A percentile compares a stretch with the other conserved stretches of the same genome.
phyloP scores from a whole-genome alignment of 768 basidiomycete species.

The Calvatia gigantea region DNA sequence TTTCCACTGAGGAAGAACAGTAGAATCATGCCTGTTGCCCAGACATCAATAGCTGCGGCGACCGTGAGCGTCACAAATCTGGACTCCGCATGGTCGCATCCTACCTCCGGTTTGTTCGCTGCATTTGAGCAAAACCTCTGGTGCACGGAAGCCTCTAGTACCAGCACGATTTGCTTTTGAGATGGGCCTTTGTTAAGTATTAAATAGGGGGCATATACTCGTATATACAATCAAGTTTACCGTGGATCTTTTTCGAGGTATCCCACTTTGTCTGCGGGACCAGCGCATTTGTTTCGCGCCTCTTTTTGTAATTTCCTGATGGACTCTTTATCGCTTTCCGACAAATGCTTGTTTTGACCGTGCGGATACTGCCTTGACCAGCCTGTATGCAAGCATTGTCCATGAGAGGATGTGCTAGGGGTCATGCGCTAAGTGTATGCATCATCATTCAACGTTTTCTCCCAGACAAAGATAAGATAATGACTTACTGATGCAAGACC shows the following conservation, averaged over 20 bases:
- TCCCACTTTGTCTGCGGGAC: constrained; percentile 69
- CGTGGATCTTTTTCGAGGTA: constrained; percentile 73
- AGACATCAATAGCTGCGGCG: constrained; percentile 85
- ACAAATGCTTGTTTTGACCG: constrained; percentile 46
- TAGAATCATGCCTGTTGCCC: constrained; percentile 91
- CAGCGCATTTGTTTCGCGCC: constrained; percentile 48
- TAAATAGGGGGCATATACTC: not conserved
- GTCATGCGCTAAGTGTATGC: constrained; percentile 50
- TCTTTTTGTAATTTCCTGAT: constrained; percentile 60
- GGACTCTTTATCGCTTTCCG: constrained; percentile 43
- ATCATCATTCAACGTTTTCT: not conserved
- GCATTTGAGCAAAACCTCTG: constrained; percentile 94
- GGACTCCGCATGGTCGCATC: constrained; percentile 10
- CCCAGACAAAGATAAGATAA: not conserved
- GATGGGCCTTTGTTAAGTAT: constrained; percentile 55
- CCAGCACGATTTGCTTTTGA: constrained; percentile 92
- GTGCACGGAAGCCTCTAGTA: constrained; percentile 94
- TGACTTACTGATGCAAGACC: constrained; percentile 86
- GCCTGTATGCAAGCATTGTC: constrained; percentile 76
- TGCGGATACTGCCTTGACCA: constrained; percentile 64
- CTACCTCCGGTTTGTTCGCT: constrained; percentile 89
- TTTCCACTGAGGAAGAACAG: constrained; percentile 90
- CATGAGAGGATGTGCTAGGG: constrained; percentile 33
- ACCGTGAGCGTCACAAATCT: not conserved
- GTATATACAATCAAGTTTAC: constrained; percentile 29